phyloP scores from a whole-genome alignment of 2,329 filamentous ascomycete species.

The Paecilomyces sp. region DNA sequence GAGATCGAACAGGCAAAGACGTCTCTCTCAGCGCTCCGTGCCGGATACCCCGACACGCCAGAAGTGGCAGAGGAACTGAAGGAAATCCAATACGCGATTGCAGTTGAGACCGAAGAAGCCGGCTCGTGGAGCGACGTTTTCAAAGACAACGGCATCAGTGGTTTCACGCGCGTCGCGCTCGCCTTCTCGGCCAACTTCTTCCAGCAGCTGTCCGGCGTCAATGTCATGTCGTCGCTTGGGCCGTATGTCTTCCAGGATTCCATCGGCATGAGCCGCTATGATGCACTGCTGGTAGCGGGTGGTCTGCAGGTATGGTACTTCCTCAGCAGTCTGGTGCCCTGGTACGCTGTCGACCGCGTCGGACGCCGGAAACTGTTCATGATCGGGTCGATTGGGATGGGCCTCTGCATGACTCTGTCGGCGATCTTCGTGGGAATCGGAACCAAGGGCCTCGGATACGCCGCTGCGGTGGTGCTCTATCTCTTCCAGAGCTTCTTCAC shows the following conservation, averaged over 20 bases:
- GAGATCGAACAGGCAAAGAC: conserved; percentile 10
- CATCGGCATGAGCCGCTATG: conserved; percentile 30
- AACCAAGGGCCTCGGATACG: conserved; percentile 13
- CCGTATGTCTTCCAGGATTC: conserved; percentile 38
- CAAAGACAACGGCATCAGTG: conserved; percentile 14
- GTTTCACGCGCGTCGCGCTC: conserved; percentile 9
- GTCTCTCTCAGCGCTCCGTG: conserved; percentile 11
- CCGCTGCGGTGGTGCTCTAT: conserved; percentile 12
- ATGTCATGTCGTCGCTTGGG: conserved; percentile 11
- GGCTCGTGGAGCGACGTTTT: conserved; percentile 15
- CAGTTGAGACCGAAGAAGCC: conserved; percentile 9
- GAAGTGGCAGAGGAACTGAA: conserved; percentile 11
- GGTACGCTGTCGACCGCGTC: conserved; percentile 16
- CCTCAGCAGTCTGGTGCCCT: conserved; percentile 23
- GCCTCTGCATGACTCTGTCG: conserved; percentile 26
- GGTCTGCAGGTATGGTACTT: conserved; percentile 34
- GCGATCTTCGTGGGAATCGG: conserved; percentile 21
- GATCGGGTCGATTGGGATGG: conserved; percentile 13
- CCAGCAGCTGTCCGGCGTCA: conserved; percentile 13
- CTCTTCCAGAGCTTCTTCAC: conserved; percentile 10
- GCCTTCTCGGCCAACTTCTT: conserved; percentile 12
- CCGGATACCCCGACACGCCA: conserved; percentile 4
- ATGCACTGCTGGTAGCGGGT: conserved; percentile 20
- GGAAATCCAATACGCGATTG: conserved; percentile 13
- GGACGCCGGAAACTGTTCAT: conserved; percentile 11